Percentiles rank a stretch among this genome's conserved stretches.
Evolutionary conservation across 2,329 filamentous ascomycete genomes (phyloP).

Genomic region (Claviceps arundinis): DNA sequence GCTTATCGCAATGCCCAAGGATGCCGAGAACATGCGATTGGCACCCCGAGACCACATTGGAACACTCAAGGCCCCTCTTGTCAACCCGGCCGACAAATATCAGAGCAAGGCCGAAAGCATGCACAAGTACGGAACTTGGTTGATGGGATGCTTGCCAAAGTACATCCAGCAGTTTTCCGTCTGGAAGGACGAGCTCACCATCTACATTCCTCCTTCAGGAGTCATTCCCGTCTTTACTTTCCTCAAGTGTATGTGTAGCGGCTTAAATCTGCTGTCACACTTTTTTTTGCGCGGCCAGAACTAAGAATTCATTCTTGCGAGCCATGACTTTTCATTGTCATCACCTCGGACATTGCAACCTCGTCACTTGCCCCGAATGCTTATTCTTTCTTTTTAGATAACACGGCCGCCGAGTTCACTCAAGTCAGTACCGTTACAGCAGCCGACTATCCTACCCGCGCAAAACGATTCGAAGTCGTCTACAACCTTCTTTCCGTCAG

Average conservation of each 20-base stretch:
- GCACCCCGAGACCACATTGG: constrained; percentile 45
- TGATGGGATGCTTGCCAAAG: constrained; percentile 94
- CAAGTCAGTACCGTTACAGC: constrained; percentile 86
- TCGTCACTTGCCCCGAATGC: neutral
- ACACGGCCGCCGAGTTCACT: constrained; percentile 94
- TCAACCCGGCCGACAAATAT: constrained; percentile 92
- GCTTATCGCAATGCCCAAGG: constrained; percentile 44
- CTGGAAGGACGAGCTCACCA: constrained; percentile 97
- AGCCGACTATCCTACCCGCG: constrained; percentile 88
- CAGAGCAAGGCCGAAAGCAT: constrained; percentile 73
- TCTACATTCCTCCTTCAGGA: constrained; percentile 80
- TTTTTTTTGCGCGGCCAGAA: neutral
- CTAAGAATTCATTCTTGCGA: neutral
- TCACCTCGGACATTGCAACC: neutral
- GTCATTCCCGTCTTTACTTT: constrained; percentile 88
- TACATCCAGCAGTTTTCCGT: constrained; percentile 99
- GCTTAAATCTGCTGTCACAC: neutral
- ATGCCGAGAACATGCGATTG: constrained; percentile 53
- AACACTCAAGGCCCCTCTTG: constrained; percentile 60
- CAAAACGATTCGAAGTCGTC: constrained; percentile 93
- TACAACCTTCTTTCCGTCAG: constrained; percentile 95
- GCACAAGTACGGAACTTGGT: constrained; percentile 90
- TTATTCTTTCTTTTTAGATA: constrained; percentile 38
- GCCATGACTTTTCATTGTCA: neutral
- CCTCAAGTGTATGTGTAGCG: constrained; percentile 55